Base-by-base conservation (phyloP, 2,329 filamentous ascomycete species). In the Colletotrichum lupini region DNA sequence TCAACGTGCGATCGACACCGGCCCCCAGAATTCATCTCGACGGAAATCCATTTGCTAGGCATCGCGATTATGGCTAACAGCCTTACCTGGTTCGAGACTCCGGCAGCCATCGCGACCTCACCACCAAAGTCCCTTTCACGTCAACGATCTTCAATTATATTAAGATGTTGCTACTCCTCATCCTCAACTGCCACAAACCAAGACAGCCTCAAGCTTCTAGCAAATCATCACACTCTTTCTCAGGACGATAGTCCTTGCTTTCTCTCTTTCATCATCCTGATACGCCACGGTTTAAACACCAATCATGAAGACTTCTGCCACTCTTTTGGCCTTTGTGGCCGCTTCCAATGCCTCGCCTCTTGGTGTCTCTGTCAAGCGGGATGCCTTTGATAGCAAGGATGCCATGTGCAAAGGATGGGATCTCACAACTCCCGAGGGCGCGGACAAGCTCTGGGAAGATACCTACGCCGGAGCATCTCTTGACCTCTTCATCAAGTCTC, bases 401-500 rank as follows among this genome's bases (percentile, higher is more conserved):
- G 28, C 57, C 4, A 32, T 68, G 28, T 68, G 66, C 66, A 68
- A 68, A 32, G 66, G 66, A 9, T 68, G 66, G 66, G 66, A 68
- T 37, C 57, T 68, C 11, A 49, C 42, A 55, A 56, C 58, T 16
- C 42, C 66, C 8, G 66, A 62, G 42, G 66, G 66, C 30, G 66
- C 53, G n/a, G 66, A 63, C 37, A 63, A 63, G 28, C 66, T 68
- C 5, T 68, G 66, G 66, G 58, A 63, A 22, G 42, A 63, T 1
- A 68, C 66, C 12, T 52, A 11, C n/a, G 26, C 66, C 6, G 58
- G 66, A 22, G 28, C 30, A 26, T 63, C 57, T 9, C 57, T 68
- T n/a, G 66, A 68, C 11, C 57, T 68, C 22, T 68, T 68, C 46
- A 63, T 68, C 66, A 68, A 68, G 42, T 35, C 58, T 28, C 66